phyloP scores from a whole-genome alignment of 2,329 filamentous ascomycete genomes.

The Neopestalotiopsis rosae region DNA sequence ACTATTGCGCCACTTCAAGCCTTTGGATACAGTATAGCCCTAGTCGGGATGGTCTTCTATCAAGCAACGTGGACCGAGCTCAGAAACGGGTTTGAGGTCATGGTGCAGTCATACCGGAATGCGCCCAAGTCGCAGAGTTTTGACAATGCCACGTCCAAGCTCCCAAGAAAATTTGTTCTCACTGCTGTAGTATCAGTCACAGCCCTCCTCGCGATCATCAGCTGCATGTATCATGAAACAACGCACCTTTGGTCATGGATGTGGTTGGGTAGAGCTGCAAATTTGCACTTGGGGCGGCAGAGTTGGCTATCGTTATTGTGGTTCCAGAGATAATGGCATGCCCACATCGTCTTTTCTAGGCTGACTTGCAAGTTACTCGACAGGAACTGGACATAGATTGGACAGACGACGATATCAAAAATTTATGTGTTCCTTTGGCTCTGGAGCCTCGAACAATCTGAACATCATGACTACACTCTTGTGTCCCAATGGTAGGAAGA shows the following conservation, averaged over 20 bases:
- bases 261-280: neutral
- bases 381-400: too few species aligned
- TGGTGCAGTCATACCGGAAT: neutral
- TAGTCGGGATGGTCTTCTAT: constrained; percentile 56
- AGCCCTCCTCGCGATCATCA: neutral
- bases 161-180: neutral
- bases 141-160: neutral
- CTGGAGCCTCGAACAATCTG: too few species aligned
- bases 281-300: neutral
- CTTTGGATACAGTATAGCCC: constrained; percentile 78
- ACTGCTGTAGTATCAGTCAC: neutral
- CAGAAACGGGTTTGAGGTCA: neutral
- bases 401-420: too few species aligned
- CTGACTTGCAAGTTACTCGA: too few species aligned
- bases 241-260: neutral
- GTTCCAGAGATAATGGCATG: neutral
- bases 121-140: neutral
- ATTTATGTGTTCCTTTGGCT: too few species aligned
- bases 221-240: neutral
- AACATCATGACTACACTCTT: too few species aligned
- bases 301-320: neutral
- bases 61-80: constrained; percentile 37
- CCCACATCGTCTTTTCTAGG: too few species aligned
- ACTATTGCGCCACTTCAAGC: constrained; percentile 73
- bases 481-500: too few species aligned